Conservation (phyloP, 345 rosid genomes). For the Mercurialis annua region DNA sequence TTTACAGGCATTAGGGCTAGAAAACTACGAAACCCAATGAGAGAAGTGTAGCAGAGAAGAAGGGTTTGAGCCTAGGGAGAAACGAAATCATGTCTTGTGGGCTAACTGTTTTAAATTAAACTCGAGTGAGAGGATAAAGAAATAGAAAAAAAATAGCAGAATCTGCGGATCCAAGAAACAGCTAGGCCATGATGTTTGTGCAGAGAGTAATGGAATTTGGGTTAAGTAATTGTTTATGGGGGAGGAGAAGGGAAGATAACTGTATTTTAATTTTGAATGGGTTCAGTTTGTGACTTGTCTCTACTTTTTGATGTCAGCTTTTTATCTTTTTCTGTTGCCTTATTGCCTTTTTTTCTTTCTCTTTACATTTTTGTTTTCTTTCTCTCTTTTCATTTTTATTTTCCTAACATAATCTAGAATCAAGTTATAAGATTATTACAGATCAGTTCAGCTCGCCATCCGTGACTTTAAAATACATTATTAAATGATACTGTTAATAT, state of each 20-base stretch:
- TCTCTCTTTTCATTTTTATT: not conserved
- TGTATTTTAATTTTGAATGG: slow-evolving; percentile 36
- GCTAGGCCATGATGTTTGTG: slow-evolving; percentile 62
- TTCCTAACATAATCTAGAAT: too few species aligned
- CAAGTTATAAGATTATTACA: too few species aligned
- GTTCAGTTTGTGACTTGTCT: slow-evolving; percentile 24
- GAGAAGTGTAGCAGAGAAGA: slow-evolving; percentile 25
- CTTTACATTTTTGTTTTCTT: not conserved
- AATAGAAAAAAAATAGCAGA: slow-evolving; percentile 48
- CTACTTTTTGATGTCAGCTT: slow-evolving; percentile 11
- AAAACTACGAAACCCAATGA: slow-evolving; percentile 46
- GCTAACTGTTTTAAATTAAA: slow-evolving; percentile 15
- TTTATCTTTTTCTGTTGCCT: slow-evolving; percentile 12
- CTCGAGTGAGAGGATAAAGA: slow-evolving; percentile 15
- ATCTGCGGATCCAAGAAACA: slow-evolving; percentile 86
- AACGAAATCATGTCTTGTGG: slow-evolving; percentile 52
- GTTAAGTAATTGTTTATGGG: slow-evolving; percentile 31
- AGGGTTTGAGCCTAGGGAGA: slow-evolving; percentile 42
- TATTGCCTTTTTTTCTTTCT: not conserved
- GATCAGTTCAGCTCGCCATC: too few species aligned
- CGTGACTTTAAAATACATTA: too few species aligned
- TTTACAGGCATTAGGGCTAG: slow-evolving; percentile 61
- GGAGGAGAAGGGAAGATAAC: slow-evolving; percentile 19
- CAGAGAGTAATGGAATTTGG: slow-evolving; percentile 48
- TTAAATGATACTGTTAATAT: too few species aligned